These are phyloP conservation scores for Calocera viscosa DNA, from an alignment of 768 basidiomycete species.

Conservation along the genomic window DNA sequence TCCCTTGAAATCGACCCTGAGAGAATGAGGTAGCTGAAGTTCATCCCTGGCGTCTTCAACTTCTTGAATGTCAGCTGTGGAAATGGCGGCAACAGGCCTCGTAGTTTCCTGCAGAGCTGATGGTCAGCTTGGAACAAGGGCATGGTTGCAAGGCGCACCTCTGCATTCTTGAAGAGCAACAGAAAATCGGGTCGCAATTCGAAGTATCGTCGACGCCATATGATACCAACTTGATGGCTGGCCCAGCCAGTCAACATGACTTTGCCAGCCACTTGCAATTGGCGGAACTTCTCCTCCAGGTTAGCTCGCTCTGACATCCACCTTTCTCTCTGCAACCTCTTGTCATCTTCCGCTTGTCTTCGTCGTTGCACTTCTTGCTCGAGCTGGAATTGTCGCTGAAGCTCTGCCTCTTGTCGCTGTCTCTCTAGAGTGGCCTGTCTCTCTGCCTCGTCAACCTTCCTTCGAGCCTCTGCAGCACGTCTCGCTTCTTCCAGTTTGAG, in stretches of 20 bases:
- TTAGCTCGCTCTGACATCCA: background rate
- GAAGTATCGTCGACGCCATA: background rate
- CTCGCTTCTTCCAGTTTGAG: background rate
- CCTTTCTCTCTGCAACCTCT: background rate
- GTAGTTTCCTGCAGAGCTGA: background rate
- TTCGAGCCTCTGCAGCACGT: background rate
- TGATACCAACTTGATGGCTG: background rate
- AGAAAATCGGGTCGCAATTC: background rate
- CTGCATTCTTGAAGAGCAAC: background rate
- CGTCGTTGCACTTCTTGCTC: background rate
- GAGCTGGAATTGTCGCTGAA: background rate
- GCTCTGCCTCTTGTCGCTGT: background rate
- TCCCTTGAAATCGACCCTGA: slow-evolving; percentile 4
- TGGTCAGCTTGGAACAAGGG: background rate
- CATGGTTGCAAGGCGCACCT: background rate
- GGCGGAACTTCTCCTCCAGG: background rate
- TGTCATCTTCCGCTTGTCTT: background rate
- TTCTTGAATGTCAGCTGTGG: background rate
- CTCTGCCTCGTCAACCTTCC: background rate
- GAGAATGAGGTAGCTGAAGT: background rate
- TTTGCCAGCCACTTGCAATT: background rate
- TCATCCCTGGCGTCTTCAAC: background rate
- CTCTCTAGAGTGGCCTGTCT: background rate
- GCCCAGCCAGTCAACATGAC: slow-evolving; percentile 1
- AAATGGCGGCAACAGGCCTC: background rate